A percentile compares a stretch with the other conserved stretches of the same genome.
These are phyloP conservation scores for Brassica carinata DNA, from an alignment of 345 rosid species.

Conservation along the genomic window DNA sequence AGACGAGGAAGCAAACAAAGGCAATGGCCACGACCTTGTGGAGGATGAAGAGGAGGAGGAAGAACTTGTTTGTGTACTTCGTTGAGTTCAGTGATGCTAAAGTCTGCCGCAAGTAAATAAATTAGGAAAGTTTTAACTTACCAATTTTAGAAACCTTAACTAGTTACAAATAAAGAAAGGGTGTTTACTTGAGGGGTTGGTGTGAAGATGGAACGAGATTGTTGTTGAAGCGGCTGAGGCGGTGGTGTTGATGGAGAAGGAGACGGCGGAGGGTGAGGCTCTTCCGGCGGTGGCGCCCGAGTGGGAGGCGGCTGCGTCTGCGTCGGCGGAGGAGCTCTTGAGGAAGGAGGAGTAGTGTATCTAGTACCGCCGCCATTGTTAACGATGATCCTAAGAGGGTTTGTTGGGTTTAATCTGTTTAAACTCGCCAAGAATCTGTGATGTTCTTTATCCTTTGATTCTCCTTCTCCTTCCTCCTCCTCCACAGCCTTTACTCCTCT, in stretches of 20 bases:
- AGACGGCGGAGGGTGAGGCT: slow-evolving; percentile 25
- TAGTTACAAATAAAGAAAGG: slow-evolving; percentile 4
- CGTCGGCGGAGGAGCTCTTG: slow-evolving; percentile 4
- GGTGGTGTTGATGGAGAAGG: slow-evolving; percentile 6
- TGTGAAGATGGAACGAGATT: slow-evolving; percentile 78
- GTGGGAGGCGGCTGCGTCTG: slow-evolving; percentile 35
- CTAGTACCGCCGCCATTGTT: slow-evolving; percentile 45
- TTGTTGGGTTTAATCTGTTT: slow-evolving; percentile 73
- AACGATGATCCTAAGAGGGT: slow-evolving; percentile 76
- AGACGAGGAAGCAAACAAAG: slow-evolving; percentile 75
- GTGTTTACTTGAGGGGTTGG: slow-evolving; percentile 79
- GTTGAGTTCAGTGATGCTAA: slow-evolving; percentile 69
- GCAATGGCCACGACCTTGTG: slow-evolving; percentile 70
- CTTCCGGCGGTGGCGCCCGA: slow-evolving; percentile 7
- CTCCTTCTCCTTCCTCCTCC: slow-evolving; percentile 49
- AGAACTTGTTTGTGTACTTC: slow-evolving; percentile 76
- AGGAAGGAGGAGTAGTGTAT: slow-evolving; percentile 52
- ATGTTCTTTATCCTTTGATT: slow-evolving; percentile 38
- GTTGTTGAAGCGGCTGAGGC: slow-evolving; percentile 38
- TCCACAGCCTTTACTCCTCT: slow-evolving; percentile 37
- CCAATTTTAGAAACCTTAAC: background rate
- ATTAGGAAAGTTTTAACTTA: slow-evolving; percentile 1
- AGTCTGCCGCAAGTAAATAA: background rate
- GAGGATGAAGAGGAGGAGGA: slow-evolving; percentile 64
- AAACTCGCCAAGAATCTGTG: slow-evolving; percentile 52